Evolutionary conservation across 495 filamentous ascomycete genomes (phyloP).

Genomic region (Penicillium ucsense): DNA sequence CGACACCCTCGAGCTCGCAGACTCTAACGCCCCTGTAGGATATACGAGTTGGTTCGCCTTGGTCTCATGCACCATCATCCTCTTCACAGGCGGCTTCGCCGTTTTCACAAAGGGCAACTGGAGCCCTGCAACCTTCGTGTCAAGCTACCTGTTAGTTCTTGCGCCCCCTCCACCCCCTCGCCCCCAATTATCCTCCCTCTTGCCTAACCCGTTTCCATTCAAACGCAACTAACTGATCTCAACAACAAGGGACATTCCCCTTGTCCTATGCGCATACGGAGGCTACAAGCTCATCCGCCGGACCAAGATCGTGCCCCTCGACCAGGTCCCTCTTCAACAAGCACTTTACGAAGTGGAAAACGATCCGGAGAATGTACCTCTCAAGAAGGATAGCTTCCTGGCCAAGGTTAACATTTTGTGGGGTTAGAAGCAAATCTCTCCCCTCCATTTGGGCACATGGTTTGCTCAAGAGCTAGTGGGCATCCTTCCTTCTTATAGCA

Average conservation of each 20-base stretch:
- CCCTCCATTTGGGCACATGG: too few species aligned
- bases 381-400: slow-evolving; percentile 12
- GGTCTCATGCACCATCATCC: slow-evolving; percentile 41
- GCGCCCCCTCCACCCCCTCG: too few species aligned
- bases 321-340: slow-evolving; percentile 22
- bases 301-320: slow-evolving; percentile 23
- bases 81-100: slow-evolving; percentile 50
- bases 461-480: too few species aligned
- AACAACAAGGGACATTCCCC: slow-evolving; percentile 26
- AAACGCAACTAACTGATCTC: background rate
- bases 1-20: background rate
- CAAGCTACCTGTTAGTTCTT: slow-evolving; percentile 26
- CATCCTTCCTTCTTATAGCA: too few species aligned
- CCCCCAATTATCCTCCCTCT: background rate
- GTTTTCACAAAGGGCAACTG: slow-evolving; percentile 43
- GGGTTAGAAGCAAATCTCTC: slow-evolving; percentile 5
- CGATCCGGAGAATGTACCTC: slow-evolving; percentile 24
- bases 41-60: slow-evolving; percentile 42
- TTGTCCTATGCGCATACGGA: slow-evolving; percentile 33
- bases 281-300: slow-evolving; percentile 32
- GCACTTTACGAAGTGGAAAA: slow-evolving; percentile 23
- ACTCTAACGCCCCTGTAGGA: slow-evolving; percentile 18
- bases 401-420: slow-evolving; percentile 23
- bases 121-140: slow-evolving; percentile 24
- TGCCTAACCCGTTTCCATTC: too few species aligned